These are phyloP conservation scores for Spongospora subterranea DNA, from an alignment of 208 protist genomes.

Conservation along the genomic window DNA sequence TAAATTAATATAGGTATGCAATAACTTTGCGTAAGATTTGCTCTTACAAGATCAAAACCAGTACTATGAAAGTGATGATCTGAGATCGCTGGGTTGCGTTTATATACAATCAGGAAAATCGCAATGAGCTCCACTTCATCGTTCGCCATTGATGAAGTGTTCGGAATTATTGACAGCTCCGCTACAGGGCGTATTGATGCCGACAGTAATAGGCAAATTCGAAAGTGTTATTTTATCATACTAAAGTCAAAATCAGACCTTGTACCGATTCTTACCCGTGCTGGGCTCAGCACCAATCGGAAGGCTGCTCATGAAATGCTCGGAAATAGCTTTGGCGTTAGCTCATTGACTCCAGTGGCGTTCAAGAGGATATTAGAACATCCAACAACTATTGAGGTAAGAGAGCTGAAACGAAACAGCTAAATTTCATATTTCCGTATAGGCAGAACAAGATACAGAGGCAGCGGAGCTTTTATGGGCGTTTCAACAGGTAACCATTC, in stretches of 20 bases:
- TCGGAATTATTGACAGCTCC: conserved; percentile 25
- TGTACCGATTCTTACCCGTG: conserved; percentile 7
- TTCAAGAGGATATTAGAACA: conserved; percentile 47
- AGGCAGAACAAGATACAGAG: conserved; percentile 43
- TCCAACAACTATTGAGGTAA: background rate
- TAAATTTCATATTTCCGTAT: background rate
- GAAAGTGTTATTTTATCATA: background rate
- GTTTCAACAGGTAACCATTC: background rate
- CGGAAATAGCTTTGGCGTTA: background rate
- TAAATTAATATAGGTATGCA: too few species aligned
- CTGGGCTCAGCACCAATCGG: background rate
- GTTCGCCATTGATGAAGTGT: conserved; percentile 56
- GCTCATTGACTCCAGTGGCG: conserved; percentile 11
- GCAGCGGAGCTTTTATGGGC: conserved; percentile 26
- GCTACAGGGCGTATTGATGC: conserved; percentile 15
- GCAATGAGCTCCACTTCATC: background rate
- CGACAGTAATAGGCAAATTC: background rate
- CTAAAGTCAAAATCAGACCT: background rate
- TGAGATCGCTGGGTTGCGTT: too few species aligned
- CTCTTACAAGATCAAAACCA: too few species aligned
- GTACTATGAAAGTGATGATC: too few species aligned
- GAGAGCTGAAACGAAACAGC: too few species aligned
- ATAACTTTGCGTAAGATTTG: too few species aligned
- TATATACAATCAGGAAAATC: background rate
- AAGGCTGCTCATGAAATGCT: conserved; percentile 17